Evolutionary conservation across 2,329 filamentous ascomycete genomes (phyloP), one percentile per base, ranked within the genome.

Genomic region (Blumeria hordei): DNA sequence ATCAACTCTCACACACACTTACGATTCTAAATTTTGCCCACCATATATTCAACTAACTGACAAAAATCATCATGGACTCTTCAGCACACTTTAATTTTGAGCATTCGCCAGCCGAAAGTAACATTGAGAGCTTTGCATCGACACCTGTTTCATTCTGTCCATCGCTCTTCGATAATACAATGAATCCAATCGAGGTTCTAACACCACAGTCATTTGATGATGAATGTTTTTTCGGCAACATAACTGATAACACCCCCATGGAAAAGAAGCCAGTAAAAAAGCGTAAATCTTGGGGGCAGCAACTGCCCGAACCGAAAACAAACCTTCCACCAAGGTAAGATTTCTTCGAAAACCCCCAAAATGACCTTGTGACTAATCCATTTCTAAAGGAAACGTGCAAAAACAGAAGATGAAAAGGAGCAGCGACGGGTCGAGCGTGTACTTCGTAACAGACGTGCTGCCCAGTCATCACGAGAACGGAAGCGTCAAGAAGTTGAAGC

Each of bases 361-460:
- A 32, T 16, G 36, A 58, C 12, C 51, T 50, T 37, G 54, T 41
- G 44, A 53, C 61, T 64, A 61, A 64, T 53, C 39, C 47, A 10
- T 32, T 51, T 36, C 16, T n/a, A 0, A 59, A 87, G 85, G 61
- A 98, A 98, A 78, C 87, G 92, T 59, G 92, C 92, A 63, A 98
- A 96, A 77, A 98, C 92, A 2, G 90, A 94, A 64, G 92, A 95
- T 65, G 92, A 98, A 70, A 98, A 98, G 72, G 92, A 96, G 70
- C 92, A 98, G 69, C 84, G 92, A 47, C 85, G 92, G 58, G 93
- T 96, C 55, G 92, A 98, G 73, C 86, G 92, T 59, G 92, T 98
- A 60, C 86, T 96, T 63, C 83, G 92, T 47, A 98, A 98, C 67
- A 86, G 92, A 60, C 85, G 88, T 57, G 92, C 92, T 49, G 92